Percentiles rank a stretch among this genome's conserved stretches.
Conservation (phyloP, 2,329 filamentous ascomycete genomes). For the Fusarium tanahbumbuense region DNA sequence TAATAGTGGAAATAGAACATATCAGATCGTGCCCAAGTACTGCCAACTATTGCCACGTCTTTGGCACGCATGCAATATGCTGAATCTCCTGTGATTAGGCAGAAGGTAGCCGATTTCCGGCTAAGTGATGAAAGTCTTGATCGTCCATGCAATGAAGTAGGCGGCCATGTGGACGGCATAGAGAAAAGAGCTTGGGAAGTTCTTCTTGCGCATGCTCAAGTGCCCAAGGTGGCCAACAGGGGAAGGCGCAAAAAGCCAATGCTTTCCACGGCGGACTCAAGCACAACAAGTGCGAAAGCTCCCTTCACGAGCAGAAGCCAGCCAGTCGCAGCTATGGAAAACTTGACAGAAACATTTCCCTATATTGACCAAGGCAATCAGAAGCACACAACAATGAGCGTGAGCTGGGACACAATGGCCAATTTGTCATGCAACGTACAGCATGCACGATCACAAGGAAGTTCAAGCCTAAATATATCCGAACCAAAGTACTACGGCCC, state of each 20-base stretch:
- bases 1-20: conserved; percentile 41
- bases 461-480: not conserved
- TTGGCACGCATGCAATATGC: conserved; percentile 50
- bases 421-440: not conserved
- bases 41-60: conserved; percentile 48
- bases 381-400: conserved; percentile 3
- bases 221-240: conserved; percentile 17
- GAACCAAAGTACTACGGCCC: not conserved
- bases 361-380: not conserved
- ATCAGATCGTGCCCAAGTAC: conserved; percentile 42
- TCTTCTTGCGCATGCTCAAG: conserved; percentile 35
- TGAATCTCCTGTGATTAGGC: conserved; percentile 51
- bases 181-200: conserved; percentile 43
- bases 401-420: conserved; percentile 25
- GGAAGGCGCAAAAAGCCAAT: not conserved
- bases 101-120: conserved; percentile 41
- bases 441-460: not conserved
- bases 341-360: not conserved
- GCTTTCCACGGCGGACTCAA: not conserved
- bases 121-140: not conserved
- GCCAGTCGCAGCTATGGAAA: not conserved
- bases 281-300: not conserved
- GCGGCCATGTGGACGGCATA: conserved; percentile 10
- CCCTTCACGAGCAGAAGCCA: not conserved
- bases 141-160: not conserved